Percentiles rank a stretch among this genome's conserved stretches.
phyloP scores from a whole-genome alignment of 495 filamentous ascomycete genomes.

The Hypoxylon lenormandii region DNA sequence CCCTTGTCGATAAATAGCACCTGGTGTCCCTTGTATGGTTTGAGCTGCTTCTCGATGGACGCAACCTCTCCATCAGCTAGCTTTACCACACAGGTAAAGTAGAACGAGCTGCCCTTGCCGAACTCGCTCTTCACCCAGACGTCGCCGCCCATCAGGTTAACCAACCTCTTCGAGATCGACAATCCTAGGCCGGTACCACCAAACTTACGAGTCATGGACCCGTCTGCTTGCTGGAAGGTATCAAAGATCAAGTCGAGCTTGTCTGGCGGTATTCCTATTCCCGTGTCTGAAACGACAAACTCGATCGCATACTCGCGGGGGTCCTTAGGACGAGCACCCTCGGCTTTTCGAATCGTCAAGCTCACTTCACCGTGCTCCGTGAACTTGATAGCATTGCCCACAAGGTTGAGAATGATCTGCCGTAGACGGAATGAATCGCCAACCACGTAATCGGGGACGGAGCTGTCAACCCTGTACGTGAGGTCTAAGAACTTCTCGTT shows the following conservation, averaged over 20 bases:
- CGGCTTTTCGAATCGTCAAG: conserved; percentile 84
- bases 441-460: conserved; percentile 94
- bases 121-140: conserved; percentile 97
- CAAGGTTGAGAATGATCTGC: conserved; percentile 89
- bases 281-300: conserved; percentile 96
- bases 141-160: conserved; percentile 96
- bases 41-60: conserved; percentile 83
- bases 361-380: conserved; percentile 98
- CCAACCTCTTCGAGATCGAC: conserved; percentile 94
- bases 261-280: conserved; percentile 94
- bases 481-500: conserved; percentile 95
- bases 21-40: conserved; percentile 89
- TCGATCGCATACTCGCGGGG: conserved; percentile 90
- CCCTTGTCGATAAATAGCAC: conserved; percentile 97
- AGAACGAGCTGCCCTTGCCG: conserved; percentile 93
- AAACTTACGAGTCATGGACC: conserved; percentile 95
- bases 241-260: conserved; percentile 99
- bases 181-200: conserved; percentile 95
- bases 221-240: conserved; percentile 99
- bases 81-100: conserved; percentile 94
- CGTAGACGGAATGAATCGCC: conserved; percentile 96
- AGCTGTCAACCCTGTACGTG: conserved; percentile 92
- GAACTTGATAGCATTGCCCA: conserved; percentile 92
- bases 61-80: conserved; percentile 84
- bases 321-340: conserved; percentile 67